A percentile compares a stretch with the other conserved stretches of the same genome.
phyloP scores from a whole-genome alignment of 108 stramenopile species.

The Aureococcus anophagefferens region DNA sequence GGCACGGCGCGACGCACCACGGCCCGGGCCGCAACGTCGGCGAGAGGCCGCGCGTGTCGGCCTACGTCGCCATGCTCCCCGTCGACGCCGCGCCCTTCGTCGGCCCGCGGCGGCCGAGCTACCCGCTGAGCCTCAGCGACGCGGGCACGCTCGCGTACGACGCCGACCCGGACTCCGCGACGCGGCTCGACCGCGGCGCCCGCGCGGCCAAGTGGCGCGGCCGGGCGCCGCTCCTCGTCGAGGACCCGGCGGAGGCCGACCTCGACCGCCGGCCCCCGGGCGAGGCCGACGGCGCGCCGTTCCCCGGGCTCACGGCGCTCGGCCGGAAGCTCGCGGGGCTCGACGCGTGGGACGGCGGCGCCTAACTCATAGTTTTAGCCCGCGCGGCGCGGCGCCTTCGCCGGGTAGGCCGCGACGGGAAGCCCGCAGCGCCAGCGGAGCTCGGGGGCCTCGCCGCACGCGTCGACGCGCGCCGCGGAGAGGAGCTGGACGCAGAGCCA shows the following conservation, averaged over 20 bases:
- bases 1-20: not conserved
- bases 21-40: not conserved
- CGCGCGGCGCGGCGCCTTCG: too few species aligned
- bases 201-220: not conserved
- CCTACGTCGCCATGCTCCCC: slow-evolving; percentile 2
- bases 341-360: not conserved
- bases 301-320: not conserved
- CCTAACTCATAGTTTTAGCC: too few species aligned
- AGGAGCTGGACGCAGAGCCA: too few species aligned
- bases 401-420: too few species aligned
- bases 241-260: not conserved
- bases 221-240: not conserved
- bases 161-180: not conserved
- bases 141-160: not conserved
- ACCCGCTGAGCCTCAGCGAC: not conserved
- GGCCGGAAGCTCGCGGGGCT: not conserved
- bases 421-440: too few species aligned
- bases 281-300: not conserved
- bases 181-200: not conserved
- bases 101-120: too few species aligned
- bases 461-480: too few species aligned
- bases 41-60: not conserved
- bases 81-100: not conserved
- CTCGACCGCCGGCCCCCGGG: not conserved
- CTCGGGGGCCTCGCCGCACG: too few species aligned